Evolutionary conservation across 2,329 filamentous ascomycete genomes (phyloP).

Genomic region (Botryosphaeria dothidea): DNA sequence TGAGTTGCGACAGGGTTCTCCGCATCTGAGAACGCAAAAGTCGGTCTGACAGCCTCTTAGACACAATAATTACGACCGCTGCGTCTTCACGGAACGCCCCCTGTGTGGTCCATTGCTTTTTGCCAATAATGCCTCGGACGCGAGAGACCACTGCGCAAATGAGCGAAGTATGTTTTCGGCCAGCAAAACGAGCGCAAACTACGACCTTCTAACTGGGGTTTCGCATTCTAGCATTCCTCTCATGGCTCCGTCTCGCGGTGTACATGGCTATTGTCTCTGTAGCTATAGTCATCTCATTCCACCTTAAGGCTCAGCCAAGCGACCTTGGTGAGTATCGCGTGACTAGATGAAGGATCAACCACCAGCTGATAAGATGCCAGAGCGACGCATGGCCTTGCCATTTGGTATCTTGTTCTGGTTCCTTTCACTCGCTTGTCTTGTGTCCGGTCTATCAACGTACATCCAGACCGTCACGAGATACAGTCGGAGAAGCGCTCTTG

Average conservation of each 20-base stretch:
- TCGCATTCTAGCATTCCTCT: constrained; percentile 74
- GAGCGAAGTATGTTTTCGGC: constrained; percentile 58
- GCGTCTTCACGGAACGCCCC: constrained; percentile 62
- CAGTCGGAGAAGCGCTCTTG: constrained; percentile 73
- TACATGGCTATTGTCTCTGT: constrained; percentile 90
- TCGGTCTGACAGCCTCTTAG: constrained; percentile 25
- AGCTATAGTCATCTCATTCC: constrained; percentile 91
- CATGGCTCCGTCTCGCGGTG: constrained; percentile 83
- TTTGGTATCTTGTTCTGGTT: constrained; percentile 88
- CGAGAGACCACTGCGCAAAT: constrained; percentile 76
- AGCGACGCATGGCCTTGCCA: constrained; percentile 76
- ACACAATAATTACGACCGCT: constrained; percentile 43
- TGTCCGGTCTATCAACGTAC: constrained; percentile 82
- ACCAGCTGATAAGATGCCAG: constrained; percentile 45
- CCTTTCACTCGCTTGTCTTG: constrained; percentile 74
- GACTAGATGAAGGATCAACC: constrained; percentile 15
- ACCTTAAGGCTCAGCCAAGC: constrained; percentile 74
- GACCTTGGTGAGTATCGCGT: constrained; percentile 30
- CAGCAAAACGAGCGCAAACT: neutral
- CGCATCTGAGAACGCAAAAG: neutral
- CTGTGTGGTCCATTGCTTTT: constrained; percentile 69
- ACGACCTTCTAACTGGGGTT: too few relatives aligned
- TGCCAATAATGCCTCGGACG: constrained; percentile 73
- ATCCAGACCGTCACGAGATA: constrained; percentile 82
- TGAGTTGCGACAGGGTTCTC: constrained; percentile 22